phyloP scores from a whole-genome alignment of 331 rosid species.

The Phaseolus coccineus region DNA sequence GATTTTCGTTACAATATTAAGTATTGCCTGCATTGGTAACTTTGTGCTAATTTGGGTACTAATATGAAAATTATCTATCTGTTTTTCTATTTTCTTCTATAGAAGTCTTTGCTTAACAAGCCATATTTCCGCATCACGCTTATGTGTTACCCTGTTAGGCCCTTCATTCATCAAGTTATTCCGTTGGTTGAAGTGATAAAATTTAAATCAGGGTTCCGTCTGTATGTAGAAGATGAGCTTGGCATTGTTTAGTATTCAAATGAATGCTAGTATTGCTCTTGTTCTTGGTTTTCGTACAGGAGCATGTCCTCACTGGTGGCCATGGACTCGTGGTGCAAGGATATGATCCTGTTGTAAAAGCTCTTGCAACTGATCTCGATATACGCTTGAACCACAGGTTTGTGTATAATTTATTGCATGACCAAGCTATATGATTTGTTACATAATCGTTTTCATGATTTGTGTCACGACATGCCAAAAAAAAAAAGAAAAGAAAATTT shows the following conservation, averaged over 20 bases:
- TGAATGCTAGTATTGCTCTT: slow-evolving; percentile 47
- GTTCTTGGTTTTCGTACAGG: slow-evolving; percentile 51
- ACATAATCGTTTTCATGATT: slow-evolving; percentile 21
- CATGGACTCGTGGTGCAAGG: slow-evolving; percentile 89
- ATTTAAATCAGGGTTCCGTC: slow-evolving; percentile 19
- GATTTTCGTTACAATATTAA: background rate
- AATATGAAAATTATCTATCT: background rate
- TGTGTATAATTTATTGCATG: slow-evolving; percentile 9
- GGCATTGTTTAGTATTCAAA: slow-evolving; percentile 10
- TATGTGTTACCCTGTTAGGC: background rate
- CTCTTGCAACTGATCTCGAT: slow-evolving; percentile 74
- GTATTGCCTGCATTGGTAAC: background rate
- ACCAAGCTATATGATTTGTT: slow-evolving; percentile 16
- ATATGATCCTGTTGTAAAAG: slow-evolving; percentile 67
- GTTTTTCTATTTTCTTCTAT: background rate
- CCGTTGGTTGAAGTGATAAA: slow-evolving; percentile 2
- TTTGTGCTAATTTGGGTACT: background rate
- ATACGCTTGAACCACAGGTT: slow-evolving; percentile 73
- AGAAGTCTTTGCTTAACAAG: background rate
- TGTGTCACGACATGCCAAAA: slow-evolving; percentile 12
- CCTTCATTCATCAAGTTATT: background rate
- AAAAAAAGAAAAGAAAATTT: background rate
- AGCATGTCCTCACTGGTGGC: slow-evolving; percentile 78
- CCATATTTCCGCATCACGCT: background rate
- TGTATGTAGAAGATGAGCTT: slow-evolving; percentile 12